phyloP scores from a whole-genome alignment of 495 filamentous ascomycete genomes.

The Aspergillus bertholletiae region DNA sequence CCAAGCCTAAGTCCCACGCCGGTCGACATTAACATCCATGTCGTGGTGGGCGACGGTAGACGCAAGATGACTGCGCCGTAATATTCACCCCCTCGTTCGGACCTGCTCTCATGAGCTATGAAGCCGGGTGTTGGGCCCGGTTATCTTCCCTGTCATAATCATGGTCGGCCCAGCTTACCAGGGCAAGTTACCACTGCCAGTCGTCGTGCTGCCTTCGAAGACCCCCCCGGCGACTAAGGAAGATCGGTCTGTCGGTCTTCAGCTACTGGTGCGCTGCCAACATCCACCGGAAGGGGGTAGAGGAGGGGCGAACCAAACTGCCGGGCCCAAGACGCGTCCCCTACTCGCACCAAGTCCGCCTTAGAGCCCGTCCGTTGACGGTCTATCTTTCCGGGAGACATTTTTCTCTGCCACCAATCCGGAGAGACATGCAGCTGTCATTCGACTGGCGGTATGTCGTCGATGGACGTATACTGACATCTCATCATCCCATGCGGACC shows the following conservation, averaged over 20 bases:
- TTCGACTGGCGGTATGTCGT: conserved; percentile 6
- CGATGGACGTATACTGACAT: conserved; percentile 23
- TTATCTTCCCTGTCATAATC: neutral
- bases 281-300: conserved; percentile 12
- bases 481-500: conserved; percentile 22
- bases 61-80: conserved; percentile 33
- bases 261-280: conserved; percentile 11
- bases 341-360: conserved; percentile 6
- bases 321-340: conserved; percentile 27
- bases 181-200: neutral
- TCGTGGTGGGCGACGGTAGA: conserved; percentile 10
- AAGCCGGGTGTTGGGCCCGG: neutral
- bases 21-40: conserved; percentile 19
- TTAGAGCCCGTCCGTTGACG: neutral
- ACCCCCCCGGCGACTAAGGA: neutral
- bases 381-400: conserved; percentile 5
- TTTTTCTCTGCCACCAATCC: conserved; percentile 6
- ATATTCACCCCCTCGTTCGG: conserved; percentile 1
- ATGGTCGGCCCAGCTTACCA: neutral
- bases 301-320: conserved; percentile 32
- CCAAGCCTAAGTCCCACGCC: conserved; percentile 34
- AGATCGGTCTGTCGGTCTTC: conserved; percentile 1
- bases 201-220: neutral
- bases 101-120: neutral
- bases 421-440: conserved; percentile 12